Evolutionary conservation across 257 asterid genomes (phyloP), one percentile per base, ranked within the genome.

Genomic region (Salvia rosmarinus): DNA sequence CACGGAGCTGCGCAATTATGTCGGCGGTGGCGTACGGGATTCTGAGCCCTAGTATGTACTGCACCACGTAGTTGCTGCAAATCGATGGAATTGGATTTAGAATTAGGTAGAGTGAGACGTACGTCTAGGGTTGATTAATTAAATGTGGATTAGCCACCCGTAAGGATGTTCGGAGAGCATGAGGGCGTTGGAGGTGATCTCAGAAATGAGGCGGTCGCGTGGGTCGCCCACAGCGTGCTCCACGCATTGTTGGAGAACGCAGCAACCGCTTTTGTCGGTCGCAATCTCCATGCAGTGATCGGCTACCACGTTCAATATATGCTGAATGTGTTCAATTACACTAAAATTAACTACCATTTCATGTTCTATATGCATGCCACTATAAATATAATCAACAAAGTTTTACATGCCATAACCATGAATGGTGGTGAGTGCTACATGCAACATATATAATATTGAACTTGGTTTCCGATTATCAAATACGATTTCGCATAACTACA

Each of bases 61-160:
- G 96, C 50, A 91, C 90, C 9, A 91, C 96, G 55, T 89, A 91
- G 42, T 91, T 91, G 73, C 96, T 90, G 76, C 12, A 35, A 25
- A 25, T 25, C 1, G 30, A 25, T 25, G 30, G 30, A 25, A 25
- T 25, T 25, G 30, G 30, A 25, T 1, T 25, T 25, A 25, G 30
- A 25, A 25, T 25, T 25, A 4, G 40, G n/a, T n/a, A 8, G 40
- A 35, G 40, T 4, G 40, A 35, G 40, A 35, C 5, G 1, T 3
- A 5, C n/a, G 9, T 35, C 6, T 6, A 35, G 8, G 40, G 0
- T 34, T n/a, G n/a, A n/a, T n/a, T n/a, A n/a, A 35, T 4, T 35
- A 8, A 35, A 8, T 35, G 40, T 1, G 7, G 1, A 0, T 4
- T 35, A 8, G 8, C 8, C 1, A 35, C 6, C 90, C 95, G 4